A percentile compares a stretch with the other conserved stretches of the same genome.
Conservation (phyloP, 371 early-diverging fungal genomes). For the Mortierella sp. region DNA sequence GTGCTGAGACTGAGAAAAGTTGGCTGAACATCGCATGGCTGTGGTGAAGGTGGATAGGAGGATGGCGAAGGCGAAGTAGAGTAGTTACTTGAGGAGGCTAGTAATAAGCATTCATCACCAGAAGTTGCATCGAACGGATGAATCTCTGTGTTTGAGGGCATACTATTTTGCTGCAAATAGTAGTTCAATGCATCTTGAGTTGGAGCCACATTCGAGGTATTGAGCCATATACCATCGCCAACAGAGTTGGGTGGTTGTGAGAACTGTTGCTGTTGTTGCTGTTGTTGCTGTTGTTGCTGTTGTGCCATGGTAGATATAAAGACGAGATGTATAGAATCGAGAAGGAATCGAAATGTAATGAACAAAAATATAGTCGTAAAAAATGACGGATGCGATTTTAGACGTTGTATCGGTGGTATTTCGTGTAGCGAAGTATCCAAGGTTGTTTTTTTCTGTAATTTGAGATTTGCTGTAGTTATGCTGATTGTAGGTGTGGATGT, state of each 20-base stretch:
- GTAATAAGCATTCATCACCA: conserved; percentile 14
- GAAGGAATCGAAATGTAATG: too few relatives aligned
- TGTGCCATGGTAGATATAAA: background rate
- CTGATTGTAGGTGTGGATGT: too few relatives aligned
- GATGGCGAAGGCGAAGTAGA: conserved; percentile 26
- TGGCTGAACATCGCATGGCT: conserved; percentile 7
- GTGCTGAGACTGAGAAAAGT: conserved; percentile 16
- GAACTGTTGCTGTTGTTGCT: background rate
- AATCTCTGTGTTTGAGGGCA: conserved; percentile 9
- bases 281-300: background rate
- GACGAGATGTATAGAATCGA: too few relatives aligned
- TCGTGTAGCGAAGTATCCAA: too few relatives aligned
- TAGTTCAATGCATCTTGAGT: conserved; percentile 12
- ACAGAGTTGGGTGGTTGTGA: background rate
- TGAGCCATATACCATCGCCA: conserved; percentile 1
- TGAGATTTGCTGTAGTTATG: too few relatives aligned
- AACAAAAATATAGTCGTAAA: too few relatives aligned
- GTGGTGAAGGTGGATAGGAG: conserved; percentile 28
- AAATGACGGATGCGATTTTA: too few relatives aligned
- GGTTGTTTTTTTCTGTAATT: too few relatives aligned
- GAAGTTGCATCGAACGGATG: conserved; percentile 7
- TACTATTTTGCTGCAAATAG: conserved; percentile 11
- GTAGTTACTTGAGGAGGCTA: conserved; percentile 18
- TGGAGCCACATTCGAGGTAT: background rate
- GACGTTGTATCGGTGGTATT: too few relatives aligned